These are phyloP conservation scores for Spergularia azorica DNA, from an alignment of 179 eudicot genomes.

Conservation along the genomic window DNA sequence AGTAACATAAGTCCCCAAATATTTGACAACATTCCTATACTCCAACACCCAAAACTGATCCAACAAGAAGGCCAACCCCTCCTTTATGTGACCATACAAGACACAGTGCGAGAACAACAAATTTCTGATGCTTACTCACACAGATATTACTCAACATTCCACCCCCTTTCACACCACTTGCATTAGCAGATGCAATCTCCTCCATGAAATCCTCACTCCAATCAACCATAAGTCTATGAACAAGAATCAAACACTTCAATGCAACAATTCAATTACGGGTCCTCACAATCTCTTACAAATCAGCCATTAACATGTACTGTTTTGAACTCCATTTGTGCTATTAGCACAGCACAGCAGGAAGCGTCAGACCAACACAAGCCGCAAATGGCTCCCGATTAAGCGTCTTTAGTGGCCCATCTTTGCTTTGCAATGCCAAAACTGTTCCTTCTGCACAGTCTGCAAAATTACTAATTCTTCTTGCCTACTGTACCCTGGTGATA, in stretches of 20 bases:
- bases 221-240: slow-evolving; percentile 45
- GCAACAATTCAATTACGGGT: slow-evolving; percentile 76
- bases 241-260: slow-evolving; percentile 55
- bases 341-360: too few species aligned
- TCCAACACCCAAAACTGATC: slow-evolving; percentile 55
- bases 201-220: slow-evolving; percentile 40
- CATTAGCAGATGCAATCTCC: slow-evolving; percentile 47
- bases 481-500: too few species aligned
- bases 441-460: too few species aligned
- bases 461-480: too few species aligned
- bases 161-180: slow-evolving; percentile 26
- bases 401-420: too few species aligned
- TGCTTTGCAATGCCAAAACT: too few species aligned
- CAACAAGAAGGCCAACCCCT: slow-evolving; percentile 42
- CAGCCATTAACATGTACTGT: slow-evolving; percentile 41
- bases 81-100: slow-evolving; percentile 52
- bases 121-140: slow-evolving; percentile 38
- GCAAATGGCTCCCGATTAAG: too few species aligned
- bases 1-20: slow-evolving; percentile 53
- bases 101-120: slow-evolving; percentile 49
- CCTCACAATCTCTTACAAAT: slow-evolving; percentile 48
- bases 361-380: too few species aligned
- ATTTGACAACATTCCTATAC: slow-evolving; percentile 48
- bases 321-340: too few species aligned
- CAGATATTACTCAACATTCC: slow-evolving; percentile 56